Evolutionary conservation across 768 basidiomycete genomes (phyloP), one percentile per base, ranked within the genome.

Genomic region (Tubosaeta sp.): DNA sequence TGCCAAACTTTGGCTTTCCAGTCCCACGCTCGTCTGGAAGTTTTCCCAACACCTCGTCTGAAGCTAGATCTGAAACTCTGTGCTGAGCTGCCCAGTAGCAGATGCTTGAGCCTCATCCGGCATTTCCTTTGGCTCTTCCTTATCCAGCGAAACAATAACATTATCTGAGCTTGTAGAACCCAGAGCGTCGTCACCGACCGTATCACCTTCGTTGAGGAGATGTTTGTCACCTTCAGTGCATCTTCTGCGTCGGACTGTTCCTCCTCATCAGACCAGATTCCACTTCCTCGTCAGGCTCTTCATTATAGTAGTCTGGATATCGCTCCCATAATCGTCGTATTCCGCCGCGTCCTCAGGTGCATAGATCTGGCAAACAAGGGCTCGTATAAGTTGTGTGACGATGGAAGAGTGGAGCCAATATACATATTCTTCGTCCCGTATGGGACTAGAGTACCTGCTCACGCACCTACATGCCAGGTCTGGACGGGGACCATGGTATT

Each of bases 401-500:
- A n/a, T n/a, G n/a, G n/a, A n/a, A n/a, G n/a, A n/a, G n/a, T n/a
- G n/a, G n/a, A n/a, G 60, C 64, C 48, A 71, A 3, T 3, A n/a
- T 1, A 59, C 32, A 13, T 30, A 4, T 32, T 0, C 24, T 14
- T 35, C n/a, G n/a, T n/a, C n/a, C n/a, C n/a, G n/a, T n/a, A n/a
- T n/a, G n/a, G n/a, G n/a, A n/a, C n/a, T n/a, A n/a, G n/a, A n/a
- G n/a, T n/a, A n/a, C n/a, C n/a, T n/a, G n/a, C n/a, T n/a, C n/a
- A n/a, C n/a, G 2, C 62, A 43, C 18, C 43, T 6, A 14, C 46
- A 56, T 7, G 11, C 59, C 12, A 54, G 48, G 22, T 66, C 51
- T 14, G 61, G 24, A 7, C 47, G 54, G 3, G 41, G 32, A 41
- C 63, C 64, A 6, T 4, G n/a, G 24, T 56, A 64, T n/a, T 36